Evolutionary conservation across 495 filamentous ascomycete genomes (phyloP), one percentile per base, ranked within the genome.

Genomic region (Tuber microsphaerosporum): DNA sequence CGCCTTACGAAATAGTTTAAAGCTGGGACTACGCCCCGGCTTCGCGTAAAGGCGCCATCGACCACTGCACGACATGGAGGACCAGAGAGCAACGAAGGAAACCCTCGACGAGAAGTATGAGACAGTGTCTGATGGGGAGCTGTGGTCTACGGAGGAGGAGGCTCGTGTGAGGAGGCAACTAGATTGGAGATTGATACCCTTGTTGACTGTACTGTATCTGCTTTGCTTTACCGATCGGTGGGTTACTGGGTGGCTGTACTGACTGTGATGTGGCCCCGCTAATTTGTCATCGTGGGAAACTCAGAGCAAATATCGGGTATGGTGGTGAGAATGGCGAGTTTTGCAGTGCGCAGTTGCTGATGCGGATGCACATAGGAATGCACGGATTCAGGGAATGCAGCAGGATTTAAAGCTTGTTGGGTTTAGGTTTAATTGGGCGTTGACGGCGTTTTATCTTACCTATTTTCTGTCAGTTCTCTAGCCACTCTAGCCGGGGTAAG

Each of bases 371-470:
- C n/a, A 86, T 51, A 86, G 87, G n/a, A 89, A 89, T 81, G 87
- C 87, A 1, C 86, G 87, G 20, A 88, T 88, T 39, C 82, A 87
- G 71, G 88, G 88, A 3, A 85, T 89, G 78, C 86, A 86, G 70
- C 78, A 83, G 17, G 86, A 88, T 48, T 79, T 88, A 34, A 71
- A 84, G 20, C 85, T 89, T 69, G 84, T 61, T 3, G 85, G 85
- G 0, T 68, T 86, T 69, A 84, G 85, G 22, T 90, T 89, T 81
- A 90, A 89, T 81, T 87, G 87, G 85, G 85, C 87, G 2, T 88
- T 89, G 41, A 87, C 86, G 76, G 85, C 87, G 65, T 88, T 89
- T 80, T 93, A 92, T 83, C 89, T 93, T 79, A 86, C 90, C 46
- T 93, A 93, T 79, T 83, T 88, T 7, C 83, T 88, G 17, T 76